phyloP scores from a whole-genome alignment of 352 stramenopile species.

The Stramenopiles sp. region DNA sequence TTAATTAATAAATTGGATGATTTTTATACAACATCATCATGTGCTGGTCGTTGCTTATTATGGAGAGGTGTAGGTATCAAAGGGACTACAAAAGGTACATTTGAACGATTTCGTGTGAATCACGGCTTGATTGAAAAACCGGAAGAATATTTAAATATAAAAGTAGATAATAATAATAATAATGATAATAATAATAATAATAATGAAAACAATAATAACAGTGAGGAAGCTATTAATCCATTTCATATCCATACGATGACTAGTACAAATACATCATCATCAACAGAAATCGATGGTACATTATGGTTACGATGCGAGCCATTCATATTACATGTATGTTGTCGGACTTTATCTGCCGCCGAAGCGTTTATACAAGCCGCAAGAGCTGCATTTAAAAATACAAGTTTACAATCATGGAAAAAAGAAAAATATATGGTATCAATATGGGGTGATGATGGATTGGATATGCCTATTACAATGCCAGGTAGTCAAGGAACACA shows the following conservation, averaged over 20 bases:
- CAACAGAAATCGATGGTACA: too few species aligned
- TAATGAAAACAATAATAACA: too few species aligned
- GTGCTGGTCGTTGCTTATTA: slow-evolving; percentile 33
- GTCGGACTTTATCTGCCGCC: slow-evolving; percentile 26
- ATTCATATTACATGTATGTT: slow-evolving; percentile 45
- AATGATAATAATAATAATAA: too few species aligned
- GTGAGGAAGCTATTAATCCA: too few species aligned
- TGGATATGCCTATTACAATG: slow-evolving; percentile 37
- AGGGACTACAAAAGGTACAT: slow-evolving; percentile 20
- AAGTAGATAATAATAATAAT: too few species aligned
- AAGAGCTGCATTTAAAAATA: slow-evolving; percentile 36
- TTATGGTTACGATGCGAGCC: slow-evolving; percentile 39
- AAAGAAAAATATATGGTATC: slow-evolving; percentile 29
- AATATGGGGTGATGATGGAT: slow-evolving; percentile 36
- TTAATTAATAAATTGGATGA: slow-evolving; percentile 30
- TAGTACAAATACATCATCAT: too few species aligned
- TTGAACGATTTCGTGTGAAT: slow-evolving; percentile 3
- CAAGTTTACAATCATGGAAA: slow-evolving; percentile 23
- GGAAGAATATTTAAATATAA: too few species aligned
- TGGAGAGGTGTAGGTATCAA: slow-evolving; percentile 37
- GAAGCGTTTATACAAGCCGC: slow-evolving; percentile 29
- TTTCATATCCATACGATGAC: neutral
- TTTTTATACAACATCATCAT: slow-evolving; percentile 33
- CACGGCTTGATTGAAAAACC: neutral
- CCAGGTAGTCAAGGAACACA: slow-evolving; percentile 11